phyloP scores from a whole-genome alignment of 2,329 filamentous ascomycete species.

The Cladosporium sp. region DNA sequence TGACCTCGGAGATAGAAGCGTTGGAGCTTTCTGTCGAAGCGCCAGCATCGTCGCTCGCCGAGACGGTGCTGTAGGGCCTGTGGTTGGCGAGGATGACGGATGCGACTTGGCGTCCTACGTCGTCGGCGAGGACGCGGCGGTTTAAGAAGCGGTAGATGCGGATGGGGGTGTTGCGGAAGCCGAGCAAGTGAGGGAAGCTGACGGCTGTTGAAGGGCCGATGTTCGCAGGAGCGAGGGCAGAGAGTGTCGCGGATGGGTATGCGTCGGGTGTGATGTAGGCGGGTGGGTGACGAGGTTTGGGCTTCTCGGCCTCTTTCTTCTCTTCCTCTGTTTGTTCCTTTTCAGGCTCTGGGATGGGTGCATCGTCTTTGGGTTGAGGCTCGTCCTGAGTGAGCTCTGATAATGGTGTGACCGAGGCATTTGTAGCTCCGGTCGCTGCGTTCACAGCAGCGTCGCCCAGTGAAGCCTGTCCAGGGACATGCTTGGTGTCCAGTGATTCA shows the following conservation, averaged over 20 bases:
- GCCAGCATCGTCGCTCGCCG: slow-evolving; percentile 18
- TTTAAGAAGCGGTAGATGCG: slow-evolving; percentile 86
- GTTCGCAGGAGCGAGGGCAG: slow-evolving; percentile 61
- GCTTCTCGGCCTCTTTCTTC: slow-evolving; percentile 37
- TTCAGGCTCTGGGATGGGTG: slow-evolving; percentile 24
- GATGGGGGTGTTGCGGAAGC: slow-evolving; percentile 84
- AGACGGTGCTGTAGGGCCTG: slow-evolving; percentile 40
- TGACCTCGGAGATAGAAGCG: slow-evolving; percentile 54
- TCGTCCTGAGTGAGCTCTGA: slow-evolving; percentile 8
- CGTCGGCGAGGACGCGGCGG: slow-evolving; percentile 77
- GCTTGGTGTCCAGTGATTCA: slow-evolving; percentile 13
- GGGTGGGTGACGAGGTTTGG: slow-evolving; percentile 56
- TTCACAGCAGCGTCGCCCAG: slow-evolving; percentile 26
- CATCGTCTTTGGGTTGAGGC: slow-evolving; percentile 23
- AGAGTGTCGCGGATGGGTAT: slow-evolving; percentile 64
- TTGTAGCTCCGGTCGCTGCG: slow-evolving; percentile 17
- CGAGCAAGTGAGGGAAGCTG: slow-evolving; percentile 82
- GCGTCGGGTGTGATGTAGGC: slow-evolving; percentile 71
- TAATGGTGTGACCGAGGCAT: slow-evolving; percentile 5
- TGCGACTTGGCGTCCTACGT: slow-evolving; percentile 81
- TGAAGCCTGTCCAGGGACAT: slow-evolving; percentile 21
- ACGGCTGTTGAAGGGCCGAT: slow-evolving; percentile 71
- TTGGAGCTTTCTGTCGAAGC: slow-evolving; percentile 24
- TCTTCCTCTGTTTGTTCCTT: slow-evolving; percentile 38
- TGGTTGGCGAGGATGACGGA: slow-evolving; percentile 67